These are phyloP conservation scores for Penicillium sp. DNA, from an alignment of 2,329 filamentous ascomycete genomes.

Conservation along the genomic window DNA sequence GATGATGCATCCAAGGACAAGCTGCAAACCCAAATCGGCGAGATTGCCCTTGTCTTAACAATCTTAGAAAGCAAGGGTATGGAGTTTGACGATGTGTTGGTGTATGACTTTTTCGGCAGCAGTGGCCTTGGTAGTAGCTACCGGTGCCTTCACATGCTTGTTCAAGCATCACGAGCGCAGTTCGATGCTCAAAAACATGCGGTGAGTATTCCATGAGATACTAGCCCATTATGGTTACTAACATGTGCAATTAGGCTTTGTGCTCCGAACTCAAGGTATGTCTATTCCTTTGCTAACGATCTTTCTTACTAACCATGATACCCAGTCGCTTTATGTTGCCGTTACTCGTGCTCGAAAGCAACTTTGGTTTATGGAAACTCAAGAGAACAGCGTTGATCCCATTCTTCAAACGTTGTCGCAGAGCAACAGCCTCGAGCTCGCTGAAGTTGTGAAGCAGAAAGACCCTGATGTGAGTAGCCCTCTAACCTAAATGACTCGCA, in stretches of 20 bases:
- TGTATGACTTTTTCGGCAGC: conserved; percentile 29
- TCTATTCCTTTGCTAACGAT: neutral
- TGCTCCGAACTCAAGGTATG: conserved; percentile 14
- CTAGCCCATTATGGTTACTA: neutral
- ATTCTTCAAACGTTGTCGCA: conserved; percentile 14
- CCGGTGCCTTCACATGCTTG: conserved; percentile 18
- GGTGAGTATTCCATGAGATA: neutral
- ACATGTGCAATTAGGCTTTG: conserved; percentile 6
- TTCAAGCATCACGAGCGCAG: neutral
- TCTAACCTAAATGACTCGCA: neutral
- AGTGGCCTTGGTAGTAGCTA: conserved; percentile 19
- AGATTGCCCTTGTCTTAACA: conserved; percentile 28
- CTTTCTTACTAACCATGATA: neutral
- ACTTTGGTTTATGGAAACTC: conserved; percentile 23
- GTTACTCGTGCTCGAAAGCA: conserved; percentile 27
- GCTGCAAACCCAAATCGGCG: conserved; percentile 22
- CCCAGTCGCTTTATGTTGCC: conserved; percentile 30
- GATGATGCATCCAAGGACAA: conserved; percentile 26
- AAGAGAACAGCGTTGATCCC: conserved; percentile 5
- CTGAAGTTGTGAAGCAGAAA: conserved; percentile 15
- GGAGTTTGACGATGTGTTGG: conserved; percentile 36
- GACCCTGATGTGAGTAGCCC: conserved; percentile 5
- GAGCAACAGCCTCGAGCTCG: conserved; percentile 1
- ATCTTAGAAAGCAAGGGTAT: conserved; percentile 36
- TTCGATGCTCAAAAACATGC: conserved; percentile 23